Evolutionary conservation across 805 yeast species (phyloP), one percentile per base, ranked within the genome.

Genomic region (Ascoidea rubescens): DNA sequence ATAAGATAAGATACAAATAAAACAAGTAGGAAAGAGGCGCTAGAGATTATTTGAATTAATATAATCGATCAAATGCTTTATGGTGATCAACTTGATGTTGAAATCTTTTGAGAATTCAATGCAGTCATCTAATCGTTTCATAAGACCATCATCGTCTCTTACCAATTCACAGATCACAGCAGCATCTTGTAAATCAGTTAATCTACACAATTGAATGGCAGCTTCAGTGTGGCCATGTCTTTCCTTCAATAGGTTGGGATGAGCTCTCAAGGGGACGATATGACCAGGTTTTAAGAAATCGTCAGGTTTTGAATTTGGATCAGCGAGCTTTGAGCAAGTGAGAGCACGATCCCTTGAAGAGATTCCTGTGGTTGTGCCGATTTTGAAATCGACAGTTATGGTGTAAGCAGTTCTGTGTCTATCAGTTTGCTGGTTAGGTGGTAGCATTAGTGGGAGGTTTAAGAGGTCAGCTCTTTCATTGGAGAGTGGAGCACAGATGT

Each of bases 221-320:
- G 99, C 98, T 70, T 93, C 99, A 8, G 99, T 93, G 65, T 93
- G 99, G 14, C 99, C 99, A 53, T 86, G 73, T 72, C 99, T 84
- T 50, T 71, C 69, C 53, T 80, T 71, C 53, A 93, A 79, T 51
- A 95, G 82, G 0, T 96, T 96, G 30, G 85, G 85, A 21, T 75
- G 85, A 2, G 98, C 98, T 59, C 98, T 77, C 60, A 93, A 74
- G 2, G 99, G 99, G 57, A 91, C 79, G 33, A 93, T 71, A 63
- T 93, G 99, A 16, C 99, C 99, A 0, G 99, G 99, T 60, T 85
- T 80, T 63, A 87, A 70, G 64, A 93, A 87, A 54, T 87, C 90
- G 0, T 58, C 69, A 0, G 95, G 74, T 47, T 69, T 71, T 6
- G 82, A 63, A 2, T 57, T 54, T 4, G 84, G 71, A 56, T 78